Base-by-base conservation (phyloP, 75 land plant species). In the Ceratopteris richardii region DNA sequence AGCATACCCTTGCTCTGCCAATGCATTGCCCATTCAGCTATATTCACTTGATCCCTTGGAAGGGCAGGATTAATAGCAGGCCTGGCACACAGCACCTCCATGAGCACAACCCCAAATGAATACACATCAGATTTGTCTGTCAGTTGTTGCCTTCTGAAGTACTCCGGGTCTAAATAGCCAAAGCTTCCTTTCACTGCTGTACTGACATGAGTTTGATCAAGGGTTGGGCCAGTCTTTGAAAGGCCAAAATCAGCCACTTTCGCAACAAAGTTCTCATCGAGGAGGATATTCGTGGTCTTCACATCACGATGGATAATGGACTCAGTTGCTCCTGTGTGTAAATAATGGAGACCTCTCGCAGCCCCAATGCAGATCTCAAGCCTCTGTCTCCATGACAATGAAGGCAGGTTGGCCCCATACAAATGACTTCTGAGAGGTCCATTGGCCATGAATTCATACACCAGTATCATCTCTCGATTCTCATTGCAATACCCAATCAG, bases 361-460 rank as follows among this genome's bases (percentile, higher is more conserved):
- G 86, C 80, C 1, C 84, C 86, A 36, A 83, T 80, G 62, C 86
- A 80, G 30, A 83, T 83, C 24, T 77, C 83, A 30, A 83, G 43
- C 55, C 86, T 62, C 31, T 83, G 80, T 43, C 73, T 77, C 86
- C 86, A 83, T 14, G 77, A 61, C 31, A 83, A 54, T 6, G 67
- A 61, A 13, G 77, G 64, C 37, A 77, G 72, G 39, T 59, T 44
- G 37, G 27, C 18, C 22, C 84, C 84, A 31, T 82, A 82, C 0
- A 82, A 65, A 43, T 82, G 85, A 33, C 84, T 72, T 5, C 85
- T 47, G 2, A 82, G 72, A 24, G 85, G 70, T 33, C 85, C 85
- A 66, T 80, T 80, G 12, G 79, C 79, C 85, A 82, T 82, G 80
- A 66, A 82, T 42, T 82, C 85, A 51, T 82, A 82, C 33, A 82